Evolutionary conservation across 2,329 filamentous ascomycete species (phyloP), one percentile per base, ranked within the genome.

Genomic region (Fusarium citri): DNA sequence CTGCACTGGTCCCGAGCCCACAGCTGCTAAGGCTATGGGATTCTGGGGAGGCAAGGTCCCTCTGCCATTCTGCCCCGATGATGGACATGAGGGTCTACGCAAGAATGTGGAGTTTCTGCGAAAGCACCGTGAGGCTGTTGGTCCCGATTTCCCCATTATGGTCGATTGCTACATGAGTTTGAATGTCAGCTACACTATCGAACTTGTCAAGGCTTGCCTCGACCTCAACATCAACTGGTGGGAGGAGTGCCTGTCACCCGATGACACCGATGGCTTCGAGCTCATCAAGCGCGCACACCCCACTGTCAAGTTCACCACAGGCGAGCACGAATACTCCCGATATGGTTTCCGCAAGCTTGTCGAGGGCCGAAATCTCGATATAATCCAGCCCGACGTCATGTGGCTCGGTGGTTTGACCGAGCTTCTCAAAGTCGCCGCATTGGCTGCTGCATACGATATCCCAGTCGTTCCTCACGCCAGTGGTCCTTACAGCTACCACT

Each of bases 121-220:
- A 72, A 91, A 93, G 80, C 93, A 97, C 80, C 89, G 94, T 57
- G 92, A 94, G 77, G 88, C 88, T 58, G 91, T 98, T 45, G 94
- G 94, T 0, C 92, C 94, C 1, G 92, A 97, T 79, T 98, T 96
- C 79, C 94, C 94, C 47, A 86, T 98, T 72, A 94, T 97, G 85
- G 94, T 98, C 8, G 94, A 98, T 83, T 98, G 94, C 85, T 98
- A 97, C 83, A 98, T 98, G 94, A 94, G 92, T 72, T 84, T 98
- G 76, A 97, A 94, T 76, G 94, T 98, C 26, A 84, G 92, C 2
- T 98, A 98, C 83, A 97, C 93, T 6, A 97, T 98, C 73, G 92
- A 97, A 80, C 86, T 98, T 25, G 94, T 92, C 65, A 92, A 94
- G 82, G 91, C 91, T 54, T 94, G 91, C 78, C 88, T 93, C 74